phyloP scores from a whole-genome alignment of 2,329 filamentous ascomycete species.

The Claviceps sp. region DNA sequence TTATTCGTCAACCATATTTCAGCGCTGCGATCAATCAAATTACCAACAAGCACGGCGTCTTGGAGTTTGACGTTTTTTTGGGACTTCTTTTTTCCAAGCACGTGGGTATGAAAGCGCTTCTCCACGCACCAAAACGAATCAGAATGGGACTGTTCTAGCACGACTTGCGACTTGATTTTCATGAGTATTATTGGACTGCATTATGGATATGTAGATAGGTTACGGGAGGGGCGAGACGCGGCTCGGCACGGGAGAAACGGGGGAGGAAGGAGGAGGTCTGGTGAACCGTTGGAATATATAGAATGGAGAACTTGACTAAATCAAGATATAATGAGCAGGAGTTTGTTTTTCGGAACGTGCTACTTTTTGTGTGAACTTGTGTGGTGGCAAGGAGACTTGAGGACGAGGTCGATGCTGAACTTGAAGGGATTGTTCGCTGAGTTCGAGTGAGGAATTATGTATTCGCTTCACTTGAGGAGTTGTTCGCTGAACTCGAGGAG shows the following conservation, averaged over 20 bases:
- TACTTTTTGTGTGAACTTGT: not conserved
- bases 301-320: not conserved
- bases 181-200: not conserved
- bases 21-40: slow-evolving; percentile 3
- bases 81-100: slow-evolving; percentile 26
- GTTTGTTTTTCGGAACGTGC: not conserved
- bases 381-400: no score
- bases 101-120: slow-evolving; percentile 37
- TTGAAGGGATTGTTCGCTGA: no score
- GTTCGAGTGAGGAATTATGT: no score
- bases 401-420: no score
- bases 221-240: no score
- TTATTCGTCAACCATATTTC: slow-evolving; percentile 25
- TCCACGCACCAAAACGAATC: slow-evolving; percentile 23
- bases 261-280: not conserved
- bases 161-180: slow-evolving; percentile 13
- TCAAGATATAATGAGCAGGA: not conserved
- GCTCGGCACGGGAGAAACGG: no score
- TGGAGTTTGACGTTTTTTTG: slow-evolving; percentile 23
- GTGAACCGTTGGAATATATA: not conserved
- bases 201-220: no score
- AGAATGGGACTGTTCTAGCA: slow-evolving; percentile 19
- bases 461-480: no score
- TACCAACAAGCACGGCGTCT: slow-evolving; percentile 37
- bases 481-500: no score